Percentiles rank a stretch among this genome's conserved stretches.
These are phyloP conservation scores for Usnea hakonensis DNA, from an alignment of 495 filamentous ascomycete genomes.

Conservation along the genomic window DNA sequence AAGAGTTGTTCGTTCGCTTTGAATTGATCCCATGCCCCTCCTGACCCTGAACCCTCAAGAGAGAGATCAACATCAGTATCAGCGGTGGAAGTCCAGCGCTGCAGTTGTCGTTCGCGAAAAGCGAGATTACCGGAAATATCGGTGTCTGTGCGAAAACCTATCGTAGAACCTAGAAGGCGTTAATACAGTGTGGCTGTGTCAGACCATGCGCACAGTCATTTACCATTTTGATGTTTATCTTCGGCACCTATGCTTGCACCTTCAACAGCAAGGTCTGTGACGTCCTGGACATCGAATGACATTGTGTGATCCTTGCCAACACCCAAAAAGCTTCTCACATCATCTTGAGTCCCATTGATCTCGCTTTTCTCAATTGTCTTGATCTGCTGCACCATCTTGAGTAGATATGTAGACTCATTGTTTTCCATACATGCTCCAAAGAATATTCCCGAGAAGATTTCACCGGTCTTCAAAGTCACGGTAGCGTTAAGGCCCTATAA, in stretches of 20 bases:
- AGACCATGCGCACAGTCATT: not conserved
- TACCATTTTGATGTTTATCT: slow-evolving; percentile 66
- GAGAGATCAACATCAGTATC: slow-evolving; percentile 56
- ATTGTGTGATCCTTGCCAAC: slow-evolving; percentile 58
- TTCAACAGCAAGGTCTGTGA: slow-evolving; percentile 56
- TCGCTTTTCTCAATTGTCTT: slow-evolving; percentile 42
- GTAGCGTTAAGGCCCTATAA: slow-evolving; percentile 58
- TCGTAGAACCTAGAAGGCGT: slow-evolving; percentile 35
- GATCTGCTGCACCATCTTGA: slow-evolving; percentile 77
- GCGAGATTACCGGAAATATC: slow-evolving; percentile 73
- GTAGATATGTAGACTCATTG: slow-evolving; percentile 53
- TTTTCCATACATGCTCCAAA: slow-evolving; percentile 51
- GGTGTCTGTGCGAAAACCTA: slow-evolving; percentile 73
- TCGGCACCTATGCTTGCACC: slow-evolving; percentile 46
- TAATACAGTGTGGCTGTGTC: not conserved
- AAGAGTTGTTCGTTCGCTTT: slow-evolving; percentile 80
- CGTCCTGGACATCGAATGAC: slow-evolving; percentile 73
- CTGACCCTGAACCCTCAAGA: slow-evolving; percentile 50
- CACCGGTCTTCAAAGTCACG: slow-evolving; percentile 61
- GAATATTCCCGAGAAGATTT: slow-evolving; percentile 67
- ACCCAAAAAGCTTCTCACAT: slow-evolving; percentile 50
- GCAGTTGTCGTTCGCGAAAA: slow-evolving; percentile 64
- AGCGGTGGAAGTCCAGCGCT: slow-evolving; percentile 77
- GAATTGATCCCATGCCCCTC: slow-evolving; percentile 83
- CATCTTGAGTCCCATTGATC: slow-evolving; percentile 49